These are phyloP conservation scores for Phytophthora pseudosyringae DNA, from an alignment of 352 stramenopile species.

Conservation along the genomic window DNA sequence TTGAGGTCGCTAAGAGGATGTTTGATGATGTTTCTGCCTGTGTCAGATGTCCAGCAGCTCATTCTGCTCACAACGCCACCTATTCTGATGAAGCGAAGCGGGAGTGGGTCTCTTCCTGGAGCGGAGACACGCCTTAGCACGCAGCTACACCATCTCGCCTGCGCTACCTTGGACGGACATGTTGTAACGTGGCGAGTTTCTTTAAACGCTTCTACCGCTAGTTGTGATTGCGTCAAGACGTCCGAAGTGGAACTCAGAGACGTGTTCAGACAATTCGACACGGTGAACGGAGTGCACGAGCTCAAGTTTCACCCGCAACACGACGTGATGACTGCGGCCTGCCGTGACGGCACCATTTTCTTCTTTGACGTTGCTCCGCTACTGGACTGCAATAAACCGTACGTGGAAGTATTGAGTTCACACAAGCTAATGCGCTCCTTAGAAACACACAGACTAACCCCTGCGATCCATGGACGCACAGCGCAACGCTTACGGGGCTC, in stretches of 20 bases:
- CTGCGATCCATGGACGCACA: slow-evolving; percentile 11
- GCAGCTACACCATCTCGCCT: slow-evolving; percentile 55
- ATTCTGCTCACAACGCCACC: slow-evolving; percentile 58
- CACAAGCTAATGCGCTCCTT: neutral
- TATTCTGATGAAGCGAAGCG: slow-evolving; percentile 41
- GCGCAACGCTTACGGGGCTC: slow-evolving; percentile 48
- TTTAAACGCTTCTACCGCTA: slow-evolving; percentile 32
- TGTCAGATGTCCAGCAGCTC: slow-evolving; percentile 71
- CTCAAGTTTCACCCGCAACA: slow-evolving; percentile 71
- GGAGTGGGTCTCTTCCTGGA: slow-evolving; percentile 37
- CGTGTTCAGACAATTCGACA: slow-evolving; percentile 62
- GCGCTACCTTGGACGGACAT: slow-evolving; percentile 61
- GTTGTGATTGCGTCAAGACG: slow-evolving; percentile 57
- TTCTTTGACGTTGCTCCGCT: slow-evolving; percentile 70
- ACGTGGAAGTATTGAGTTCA: slow-evolving; percentile 10
- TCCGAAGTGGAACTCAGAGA: slow-evolving; percentile 70
- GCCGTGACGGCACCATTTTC: slow-evolving; percentile 72
- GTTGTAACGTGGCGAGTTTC: slow-evolving; percentile 64
- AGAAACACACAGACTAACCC: slow-evolving; percentile 9
- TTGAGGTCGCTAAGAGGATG: too few relatives aligned
- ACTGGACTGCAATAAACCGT: slow-evolving; percentile 61
- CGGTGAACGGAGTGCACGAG: slow-evolving; percentile 61
- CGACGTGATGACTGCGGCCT: slow-evolving; percentile 56
- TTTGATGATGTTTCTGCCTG: neutral
- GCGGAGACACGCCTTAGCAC: slow-evolving; percentile 35